Conservation (phyloP, 2,329 filamentous ascomycete species). For the Hypoxylon sp. region DNA sequence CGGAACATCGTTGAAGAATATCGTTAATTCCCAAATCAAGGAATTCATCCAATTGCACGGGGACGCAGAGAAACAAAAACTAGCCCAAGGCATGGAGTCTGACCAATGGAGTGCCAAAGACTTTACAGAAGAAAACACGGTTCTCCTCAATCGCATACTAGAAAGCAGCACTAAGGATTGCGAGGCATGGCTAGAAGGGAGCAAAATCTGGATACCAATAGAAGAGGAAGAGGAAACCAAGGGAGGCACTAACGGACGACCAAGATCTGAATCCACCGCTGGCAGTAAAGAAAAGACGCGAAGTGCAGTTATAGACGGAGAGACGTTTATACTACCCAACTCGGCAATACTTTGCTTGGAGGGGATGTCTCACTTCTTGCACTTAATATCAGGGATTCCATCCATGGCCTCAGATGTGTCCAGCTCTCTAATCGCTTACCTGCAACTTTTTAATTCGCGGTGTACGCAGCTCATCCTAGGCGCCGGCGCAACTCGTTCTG, state of each 20-base stretch:
- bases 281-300: constrained; percentile 74
- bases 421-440: constrained; percentile 82
- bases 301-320: constrained; percentile 83
- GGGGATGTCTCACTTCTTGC: constrained; percentile 86
- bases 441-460: constrained; percentile 95
- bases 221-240: constrained; percentile 56
- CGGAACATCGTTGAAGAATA: constrained; percentile 80
- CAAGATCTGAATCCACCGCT: constrained; percentile 63
- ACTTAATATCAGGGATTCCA: constrained; percentile 86
- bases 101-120: constrained; percentile 86
- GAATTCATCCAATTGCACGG: constrained; percentile 82
- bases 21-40: constrained; percentile 86
- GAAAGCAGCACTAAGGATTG: constrained; percentile 80
- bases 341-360: constrained; percentile 86
- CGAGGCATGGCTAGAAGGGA: constrained; percentile 74
- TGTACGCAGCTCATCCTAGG: constrained; percentile 97
- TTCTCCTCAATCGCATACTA: constrained; percentile 75
- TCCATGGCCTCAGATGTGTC: constrained; percentile 90
- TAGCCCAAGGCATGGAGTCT: constrained; percentile 82
- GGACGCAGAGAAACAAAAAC: constrained; percentile 79
- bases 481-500: constrained; percentile 89
- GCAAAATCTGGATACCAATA: constrained; percentile 70
- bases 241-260: constrained; percentile 54
- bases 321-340: constrained; percentile 87
- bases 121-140: constrained; percentile 74